phyloP scores from a whole-genome alignment of 176 grass and related monocot genomes.

The Dendrocalamus sinicus region DNA sequence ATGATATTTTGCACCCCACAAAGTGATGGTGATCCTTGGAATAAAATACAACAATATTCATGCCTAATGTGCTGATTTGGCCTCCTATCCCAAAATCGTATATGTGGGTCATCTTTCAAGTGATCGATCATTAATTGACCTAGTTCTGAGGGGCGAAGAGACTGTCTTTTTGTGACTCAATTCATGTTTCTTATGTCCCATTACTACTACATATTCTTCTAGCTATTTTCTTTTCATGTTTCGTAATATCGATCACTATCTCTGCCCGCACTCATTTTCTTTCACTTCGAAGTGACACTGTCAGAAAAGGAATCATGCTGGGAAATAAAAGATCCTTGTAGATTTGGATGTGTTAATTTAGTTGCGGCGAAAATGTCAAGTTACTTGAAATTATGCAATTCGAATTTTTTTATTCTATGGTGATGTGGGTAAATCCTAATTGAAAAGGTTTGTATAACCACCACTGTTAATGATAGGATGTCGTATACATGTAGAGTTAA shows the following conservation, averaged over 20 bases:
- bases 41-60: background rate
- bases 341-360: slow-evolving; percentile 2
- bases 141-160: background rate
- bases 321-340: background rate
- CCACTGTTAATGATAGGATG: background rate
- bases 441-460: background rate
- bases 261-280: background rate
- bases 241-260: background rate
- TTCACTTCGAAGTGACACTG: background rate
- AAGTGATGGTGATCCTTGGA: background rate
- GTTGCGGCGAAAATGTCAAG: background rate
- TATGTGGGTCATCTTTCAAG: background rate
- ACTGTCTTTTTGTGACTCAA: background rate
- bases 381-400: background rate
- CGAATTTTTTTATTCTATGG: background rate
- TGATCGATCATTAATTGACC: background rate
- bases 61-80: slow-evolving; percentile 1
- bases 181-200: background rate
- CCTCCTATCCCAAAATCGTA: background rate
- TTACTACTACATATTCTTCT: background rate
- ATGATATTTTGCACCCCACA: slow-evolving; percentile 21
- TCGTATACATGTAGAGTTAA: background rate
- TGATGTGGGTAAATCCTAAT: background rate
- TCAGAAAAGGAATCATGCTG: background rate
- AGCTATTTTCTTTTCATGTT: background rate